Evolutionary conservation across 164 flowering plant genomes (phyloP).

Genomic region (Cinnamomum micranthum): DNA sequence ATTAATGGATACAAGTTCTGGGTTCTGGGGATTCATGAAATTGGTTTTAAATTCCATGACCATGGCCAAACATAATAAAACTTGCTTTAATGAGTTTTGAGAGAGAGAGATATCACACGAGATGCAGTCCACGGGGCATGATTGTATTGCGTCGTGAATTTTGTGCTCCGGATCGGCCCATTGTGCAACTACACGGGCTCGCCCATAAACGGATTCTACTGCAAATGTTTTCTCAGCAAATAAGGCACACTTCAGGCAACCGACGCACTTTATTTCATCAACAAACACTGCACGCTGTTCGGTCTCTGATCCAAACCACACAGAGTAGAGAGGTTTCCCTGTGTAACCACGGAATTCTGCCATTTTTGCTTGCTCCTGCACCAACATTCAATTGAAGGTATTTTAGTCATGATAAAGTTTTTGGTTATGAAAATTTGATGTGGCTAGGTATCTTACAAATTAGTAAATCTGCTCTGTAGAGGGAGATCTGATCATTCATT

Average conservation of each 20-base stretch:
- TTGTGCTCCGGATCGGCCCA: slow-evolving; percentile 92
- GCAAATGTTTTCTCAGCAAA: slow-evolving; percentile 81
- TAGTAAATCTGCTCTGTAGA: too few species aligned
- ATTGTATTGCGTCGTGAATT: slow-evolving; percentile 64
- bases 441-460: too few species aligned
- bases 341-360: slow-evolving; percentile 65
- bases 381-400: not conserved
- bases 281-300: slow-evolving; percentile 87
- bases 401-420: not conserved
- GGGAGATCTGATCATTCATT: too few species aligned
- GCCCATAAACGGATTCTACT: slow-evolving; percentile 75
- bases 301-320: slow-evolving; percentile 70
- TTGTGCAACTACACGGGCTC: slow-evolving; percentile 88
- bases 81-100: too few species aligned
- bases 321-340: slow-evolving; percentile 76
- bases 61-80: too few species aligned
- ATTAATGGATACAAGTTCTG: too few species aligned
- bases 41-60: too few species aligned
- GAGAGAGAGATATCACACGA: slow-evolving; percentile 43
- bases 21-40: too few species aligned
- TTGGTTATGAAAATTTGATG: too few species aligned
- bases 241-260: slow-evolving; percentile 92
- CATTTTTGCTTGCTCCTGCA: slow-evolving; percentile 67
- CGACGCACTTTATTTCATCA: slow-evolving; percentile 87
- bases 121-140: slow-evolving; percentile 94